Percentiles rank a stretch among this genome's conserved stretches.
These are phyloP conservation scores for Gyrodon lividus DNA, from an alignment of 768 basidiomycete species.

Conservation along the genomic window DNA sequence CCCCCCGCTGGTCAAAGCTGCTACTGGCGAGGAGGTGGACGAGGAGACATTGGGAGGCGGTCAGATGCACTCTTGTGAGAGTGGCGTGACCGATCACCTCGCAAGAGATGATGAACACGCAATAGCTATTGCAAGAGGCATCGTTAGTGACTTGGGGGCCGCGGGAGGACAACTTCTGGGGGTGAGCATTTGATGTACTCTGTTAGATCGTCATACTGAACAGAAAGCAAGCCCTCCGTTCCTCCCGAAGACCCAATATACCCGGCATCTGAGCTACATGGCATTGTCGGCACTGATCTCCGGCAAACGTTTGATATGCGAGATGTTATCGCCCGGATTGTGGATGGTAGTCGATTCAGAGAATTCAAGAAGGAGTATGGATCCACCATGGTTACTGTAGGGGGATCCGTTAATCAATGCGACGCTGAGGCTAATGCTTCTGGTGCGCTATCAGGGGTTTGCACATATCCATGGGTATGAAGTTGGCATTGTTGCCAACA, in stretches of 20 bases:
- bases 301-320: slow-evolving; percentile 91
- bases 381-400: slow-evolving; percentile 81
- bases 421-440: slow-evolving; percentile 4
- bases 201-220: slow-evolving; percentile 9
- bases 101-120: slow-evolving; percentile 86
- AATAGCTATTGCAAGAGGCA: slow-evolving; percentile 70
- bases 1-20: slow-evolving; percentile 92
- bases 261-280: slow-evolving; percentile 78
- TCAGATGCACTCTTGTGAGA: slow-evolving; percentile 87
- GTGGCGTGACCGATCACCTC: slow-evolving; percentile 88
- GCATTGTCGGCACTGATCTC: slow-evolving; percentile 88
- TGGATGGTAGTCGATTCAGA: slow-evolving; percentile 87
- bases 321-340: slow-evolving; percentile 88
- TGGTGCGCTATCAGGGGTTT: slow-evolving; percentile 56
- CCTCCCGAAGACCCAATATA: slow-evolving; percentile 73
- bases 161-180: slow-evolving; percentile 49
- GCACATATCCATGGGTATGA: slow-evolving; percentile 86
- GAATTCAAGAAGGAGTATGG: slow-evolving; percentile 98
- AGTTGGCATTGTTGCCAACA: slow-evolving; percentile 92
- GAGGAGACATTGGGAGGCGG: slow-evolving; percentile 92
- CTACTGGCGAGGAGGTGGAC: slow-evolving; percentile 90
- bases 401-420: slow-evolving; percentile 17
- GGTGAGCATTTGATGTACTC: slow-evolving; percentile 38
- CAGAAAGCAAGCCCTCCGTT: slow-evolving; percentile 48
- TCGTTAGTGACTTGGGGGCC: slow-evolving; percentile 75